These are phyloP conservation scores for Fusarium veterinarium DNA, from an alignment of 2,329 filamentous ascomycete genomes.

Conservation along the genomic window DNA sequence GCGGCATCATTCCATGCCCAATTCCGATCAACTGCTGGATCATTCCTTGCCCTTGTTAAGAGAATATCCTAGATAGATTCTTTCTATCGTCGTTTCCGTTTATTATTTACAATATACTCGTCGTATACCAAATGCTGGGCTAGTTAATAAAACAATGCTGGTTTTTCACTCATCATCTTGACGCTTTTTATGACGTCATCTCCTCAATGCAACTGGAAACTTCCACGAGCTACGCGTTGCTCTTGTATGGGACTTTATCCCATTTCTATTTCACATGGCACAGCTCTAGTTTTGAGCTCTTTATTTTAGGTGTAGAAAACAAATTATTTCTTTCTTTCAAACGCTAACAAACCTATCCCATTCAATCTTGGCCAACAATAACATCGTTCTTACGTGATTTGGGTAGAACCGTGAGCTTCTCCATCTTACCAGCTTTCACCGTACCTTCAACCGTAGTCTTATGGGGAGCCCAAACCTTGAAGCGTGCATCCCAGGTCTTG, in stretches of 20 bases:
- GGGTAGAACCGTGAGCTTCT: neutral
- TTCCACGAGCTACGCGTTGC: neutral
- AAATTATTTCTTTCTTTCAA: neutral
- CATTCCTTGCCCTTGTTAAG: slow-evolving; percentile 23
- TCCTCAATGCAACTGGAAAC: neutral
- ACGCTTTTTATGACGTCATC: neutral
- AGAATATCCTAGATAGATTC: neutral
- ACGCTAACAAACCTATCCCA: accelerated
- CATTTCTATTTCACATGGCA: too few species aligned
- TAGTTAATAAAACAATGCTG: neutral
- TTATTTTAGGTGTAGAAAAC: too few species aligned
- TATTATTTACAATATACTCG: neutral
- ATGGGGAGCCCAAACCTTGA: slow-evolving; percentile 6
- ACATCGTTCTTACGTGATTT: neutral
- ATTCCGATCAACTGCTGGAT: slow-evolving; percentile 33
- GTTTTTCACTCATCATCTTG: neutral
- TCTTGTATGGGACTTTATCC: too few species aligned
- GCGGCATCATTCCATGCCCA: slow-evolving; percentile 25
- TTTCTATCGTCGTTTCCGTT: neutral
- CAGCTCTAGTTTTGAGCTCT: too few species aligned
- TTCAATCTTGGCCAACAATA: neutral
- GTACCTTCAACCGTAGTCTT: neutral
- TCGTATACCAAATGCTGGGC: neutral
- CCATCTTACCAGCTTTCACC: neutral
- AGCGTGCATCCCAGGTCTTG: neutral